Evolutionary conservation across 306 rosid species (phyloP).

Genomic region (Purshia tridentata): DNA sequence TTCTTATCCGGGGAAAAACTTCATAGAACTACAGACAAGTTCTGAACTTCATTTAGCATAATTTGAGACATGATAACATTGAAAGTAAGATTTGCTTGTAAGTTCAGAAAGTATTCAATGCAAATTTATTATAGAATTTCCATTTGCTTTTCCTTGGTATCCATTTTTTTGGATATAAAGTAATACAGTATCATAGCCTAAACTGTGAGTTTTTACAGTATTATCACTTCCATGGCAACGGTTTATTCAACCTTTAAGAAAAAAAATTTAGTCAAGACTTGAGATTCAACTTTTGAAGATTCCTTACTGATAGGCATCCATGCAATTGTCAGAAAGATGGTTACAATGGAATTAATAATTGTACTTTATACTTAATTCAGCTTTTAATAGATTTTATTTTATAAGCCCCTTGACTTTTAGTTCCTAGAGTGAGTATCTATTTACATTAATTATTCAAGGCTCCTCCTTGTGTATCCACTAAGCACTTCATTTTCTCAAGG

Average conservation of each 20-base stretch:
- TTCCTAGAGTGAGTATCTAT: background rate
- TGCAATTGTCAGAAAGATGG: background rate
- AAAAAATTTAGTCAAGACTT: background rate
- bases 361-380: constrained; percentile 1
- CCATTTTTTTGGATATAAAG: background rate
- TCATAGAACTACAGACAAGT: constrained; percentile 9
- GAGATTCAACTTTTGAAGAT: background rate
- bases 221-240: constrained; percentile 2
- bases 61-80: background rate
- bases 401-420: background rate
- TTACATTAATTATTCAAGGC: background rate
- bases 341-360: background rate
- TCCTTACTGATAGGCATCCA: background rate
- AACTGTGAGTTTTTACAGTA: background rate
- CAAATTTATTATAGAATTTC: background rate
- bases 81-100: background rate
- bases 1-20: constrained; percentile 15
- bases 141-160: background rate
- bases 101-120: constrained; percentile 2
- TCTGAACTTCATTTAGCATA: constrained; percentile 2
- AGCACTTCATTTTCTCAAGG: background rate
- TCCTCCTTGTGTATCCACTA: background rate
- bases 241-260: background rate
- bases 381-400: constrained; percentile 1
- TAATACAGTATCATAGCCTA: background rate